phyloP scores from a whole-genome alignment of 257 asterid genomes.

The Solanum virginianum region DNA sequence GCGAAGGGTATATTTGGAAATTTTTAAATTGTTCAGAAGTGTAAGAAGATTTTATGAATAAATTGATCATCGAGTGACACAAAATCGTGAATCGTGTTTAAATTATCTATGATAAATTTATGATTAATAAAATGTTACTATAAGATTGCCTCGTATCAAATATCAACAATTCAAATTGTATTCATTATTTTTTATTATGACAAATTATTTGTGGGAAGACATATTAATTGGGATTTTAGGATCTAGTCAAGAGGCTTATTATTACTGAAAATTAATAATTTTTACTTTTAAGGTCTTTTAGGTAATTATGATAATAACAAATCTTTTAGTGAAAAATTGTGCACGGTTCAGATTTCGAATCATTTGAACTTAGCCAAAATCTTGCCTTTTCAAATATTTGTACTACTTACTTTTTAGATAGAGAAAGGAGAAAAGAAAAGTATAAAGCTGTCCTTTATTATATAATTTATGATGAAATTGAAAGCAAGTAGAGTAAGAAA shows the following conservation, averaged over 20 bases:
- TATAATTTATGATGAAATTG: no score
- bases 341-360: not conserved
- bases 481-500: no score
- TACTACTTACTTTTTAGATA: not conserved
- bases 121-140: not conserved
- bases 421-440: not conserved
- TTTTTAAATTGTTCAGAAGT: not conserved
- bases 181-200: not conserved
- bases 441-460: not conserved
- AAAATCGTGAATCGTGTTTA: rapidly evolving
- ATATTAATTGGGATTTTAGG: not conserved
- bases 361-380: not conserved
- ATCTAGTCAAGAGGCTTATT: not conserved
- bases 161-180: not conserved
- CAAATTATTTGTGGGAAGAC: not conserved
- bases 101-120: not conserved
- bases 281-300: not conserved
- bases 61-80: not conserved
- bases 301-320: not conserved
- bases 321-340: not conserved
- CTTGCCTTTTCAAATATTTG: not conserved
- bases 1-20: not conserved
- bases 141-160: not conserved
- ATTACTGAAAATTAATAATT: not conserved
- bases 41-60: not conserved